Base-by-base conservation (phyloP, 164 flowering plant species). In the Dillenia suffruticosa region DNA sequence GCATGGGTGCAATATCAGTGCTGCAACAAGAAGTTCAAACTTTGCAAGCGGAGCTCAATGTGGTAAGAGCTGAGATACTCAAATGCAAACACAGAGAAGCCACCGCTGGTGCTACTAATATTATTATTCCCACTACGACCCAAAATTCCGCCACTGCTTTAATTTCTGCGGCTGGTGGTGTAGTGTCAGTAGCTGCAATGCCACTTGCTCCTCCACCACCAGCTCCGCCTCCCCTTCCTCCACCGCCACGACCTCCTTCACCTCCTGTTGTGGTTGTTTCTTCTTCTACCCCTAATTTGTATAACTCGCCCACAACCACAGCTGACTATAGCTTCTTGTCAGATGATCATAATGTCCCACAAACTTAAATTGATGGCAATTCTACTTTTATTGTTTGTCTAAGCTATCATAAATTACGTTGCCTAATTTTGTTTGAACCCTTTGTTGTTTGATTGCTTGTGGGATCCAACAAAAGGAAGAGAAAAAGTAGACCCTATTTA, bases 1-100 rank as follows among this genome's bases (percentile, higher is more conserved):
- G 98, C 84, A 87, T 88, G 96, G 98, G 98, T 54, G 97, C 90
- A 48, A 93, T 93, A 22, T 90, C 89, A 46, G 83, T 89, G 16
- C 70, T 93, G 60, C 96, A 93, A 66, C 96, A 85, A 54, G 88
- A 93, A 74, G 76, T 90, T 49, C 92, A 88, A 68, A 51, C 89
- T 1, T 66, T 93, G 45, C 96, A 90, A 64, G 83, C 84, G 0
- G 96, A 93, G 71, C 89, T 93, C 10, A 75, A 84, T 61, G 80
- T 83, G 9, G 84, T 88, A 11, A 81, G 94, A 73, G 74, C 77
- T 22, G 96, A 90, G 69, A 88, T 93, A 55, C 62, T 86, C 12
- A 88, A 76, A 55, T 85, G 73, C 77, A 90, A 82, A 71, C 79
- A 75, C 54, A 76, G 84, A 50, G 97, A 90, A 71, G 82, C 81